These are phyloP conservation scores for Lasiodiplodia sp. DNA, from an alignment of 2,329 filamentous ascomycete genomes.

Conservation along the genomic window DNA sequence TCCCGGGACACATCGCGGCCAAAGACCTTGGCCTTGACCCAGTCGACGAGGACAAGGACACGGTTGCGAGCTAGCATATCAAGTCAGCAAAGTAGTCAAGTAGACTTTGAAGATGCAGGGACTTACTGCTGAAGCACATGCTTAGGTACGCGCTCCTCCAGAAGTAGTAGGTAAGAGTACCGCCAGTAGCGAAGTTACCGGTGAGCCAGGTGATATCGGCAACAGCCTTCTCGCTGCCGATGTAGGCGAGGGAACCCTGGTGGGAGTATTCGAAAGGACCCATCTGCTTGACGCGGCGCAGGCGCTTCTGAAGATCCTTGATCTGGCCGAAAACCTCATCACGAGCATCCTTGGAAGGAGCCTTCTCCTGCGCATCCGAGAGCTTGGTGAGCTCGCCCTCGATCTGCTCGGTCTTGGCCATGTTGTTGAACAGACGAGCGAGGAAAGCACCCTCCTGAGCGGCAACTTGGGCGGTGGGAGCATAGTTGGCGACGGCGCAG, in stretches of 20 bases:
- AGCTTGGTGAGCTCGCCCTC: constrained; percentile 78
- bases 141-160: constrained; percentile 98
- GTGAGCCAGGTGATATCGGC: constrained; percentile 98
- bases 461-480: constrained; percentile 95
- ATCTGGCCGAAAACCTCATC: constrained; percentile 75
- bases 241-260: constrained; percentile 96
- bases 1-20: constrained; percentile 92
- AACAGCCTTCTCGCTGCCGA: constrained; percentile 96
- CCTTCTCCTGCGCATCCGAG: constrained; percentile 65
- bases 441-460: constrained; percentile 95
- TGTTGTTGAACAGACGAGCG: constrained; percentile 96
- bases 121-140: constrained; percentile 99
- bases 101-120: background rate
- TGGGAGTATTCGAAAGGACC: constrained; percentile 99
- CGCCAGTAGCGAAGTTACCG: constrained; percentile 92
- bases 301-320: constrained; percentile 82
- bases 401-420: constrained; percentile 90
- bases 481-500: constrained; percentile 96
- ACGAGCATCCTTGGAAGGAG: constrained; percentile 70
- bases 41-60: constrained; percentile 90
- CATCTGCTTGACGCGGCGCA: constrained; percentile 89
- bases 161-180: constrained; percentile 95
- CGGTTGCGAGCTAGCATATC: constrained; percentile 79
- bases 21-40: constrained; percentile 96
- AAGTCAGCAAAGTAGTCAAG: background rate